Evolutionary conservation across 192 early-diverging fungal species (phyloP), one percentile per base, ranked within the genome.

Genomic region (Phlyctochytrium bullatum): DNA sequence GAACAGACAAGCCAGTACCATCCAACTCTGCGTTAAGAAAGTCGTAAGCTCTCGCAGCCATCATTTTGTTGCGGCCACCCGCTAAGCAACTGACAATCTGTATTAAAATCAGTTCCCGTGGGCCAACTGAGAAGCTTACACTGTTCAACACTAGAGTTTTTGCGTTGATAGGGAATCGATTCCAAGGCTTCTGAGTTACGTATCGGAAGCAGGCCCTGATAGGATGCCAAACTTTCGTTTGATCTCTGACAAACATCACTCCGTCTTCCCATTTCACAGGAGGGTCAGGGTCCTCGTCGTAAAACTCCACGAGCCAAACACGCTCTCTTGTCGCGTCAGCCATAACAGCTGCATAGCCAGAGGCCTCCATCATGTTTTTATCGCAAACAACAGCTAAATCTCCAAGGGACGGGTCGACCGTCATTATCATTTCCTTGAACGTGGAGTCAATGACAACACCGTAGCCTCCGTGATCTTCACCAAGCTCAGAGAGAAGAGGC

Each of bases 161-260:
- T 14, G 88, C 81, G 63, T 86, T 81, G 52, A 94, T 68, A 34
- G 92, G 92, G 69, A 94, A 89, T 6, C 91, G 83, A 61, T 86
- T 90, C 92, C 92, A 94, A 14, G 92, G 92, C 74, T 90, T 91
- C 67, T 94, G 92, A 0, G 92, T 94, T 6, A 93, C 87, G 72
- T 92, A 94, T 60, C 91, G 77, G 76, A 94, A 94, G 73, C 91
- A 92, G n/a, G 91, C 91, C 31, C 92, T 77, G 47, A 94, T 91
- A 1, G 89, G 73, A 67, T 91, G 90, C 91, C 91, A 94, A 32
- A 76, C 80, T 53, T 83, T 81, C 25, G 79, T 77, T 1, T 74
- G 73, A 57, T 92, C 90, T 17, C 90, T 72, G 14, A 94, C 67
- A 63, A 82, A 69, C 81, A 94, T 84, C 16, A 93, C 76, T 12